Evolutionary conservation across 257 asterid genomes (phyloP).

Genomic region (Solanum clarkiae): DNA sequence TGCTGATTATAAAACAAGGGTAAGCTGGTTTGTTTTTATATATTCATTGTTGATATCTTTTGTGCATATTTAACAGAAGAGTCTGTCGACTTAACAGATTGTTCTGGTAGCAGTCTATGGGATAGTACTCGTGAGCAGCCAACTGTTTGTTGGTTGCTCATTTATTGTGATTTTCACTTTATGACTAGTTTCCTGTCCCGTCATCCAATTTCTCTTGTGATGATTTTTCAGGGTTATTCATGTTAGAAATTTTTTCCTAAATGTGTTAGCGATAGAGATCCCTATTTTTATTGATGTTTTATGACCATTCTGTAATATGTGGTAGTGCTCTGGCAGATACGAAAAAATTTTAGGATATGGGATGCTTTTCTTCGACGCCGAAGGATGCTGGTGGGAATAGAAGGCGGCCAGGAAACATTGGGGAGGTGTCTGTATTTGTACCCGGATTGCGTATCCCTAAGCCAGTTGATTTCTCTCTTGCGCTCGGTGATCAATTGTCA

Average conservation of each 20-base stretch:
- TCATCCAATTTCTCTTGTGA: conserved; percentile 25
- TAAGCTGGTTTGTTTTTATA: conserved; percentile 21
- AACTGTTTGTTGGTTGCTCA: conserved; percentile 55
- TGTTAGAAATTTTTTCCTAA: background rate
- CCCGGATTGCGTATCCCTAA: conserved; percentile 92
- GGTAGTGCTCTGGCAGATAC: conserved; percentile 18
- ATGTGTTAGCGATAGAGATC: background rate
- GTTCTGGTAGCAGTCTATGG: conserved; percentile 8
- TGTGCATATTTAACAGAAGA: background rate
- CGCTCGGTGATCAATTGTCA: conserved; percentile 42
- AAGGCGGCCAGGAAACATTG: conserved; percentile 82
- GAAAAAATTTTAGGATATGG: conserved; percentile 44
- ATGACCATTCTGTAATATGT: background rate
- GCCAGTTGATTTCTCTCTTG: conserved; percentile 62
- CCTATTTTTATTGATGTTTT: background rate
- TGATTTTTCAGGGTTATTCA: background rate
- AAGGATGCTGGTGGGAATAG: conserved; percentile 65
- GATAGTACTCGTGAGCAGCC: conserved; percentile 45
- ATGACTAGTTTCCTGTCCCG: conserved; percentile 11
- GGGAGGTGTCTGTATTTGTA: conserved; percentile 80
- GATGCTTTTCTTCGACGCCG: conserved; percentile 71
- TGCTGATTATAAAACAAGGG: conserved; percentile 28
- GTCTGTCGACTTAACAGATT: conserved; percentile 4
- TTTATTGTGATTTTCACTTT: conserved; percentile 28
- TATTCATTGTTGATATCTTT: background rate